phyloP scores from a whole-genome alignment of 176 grass and related monocot genomes.

The Carex parvula region DNA sequence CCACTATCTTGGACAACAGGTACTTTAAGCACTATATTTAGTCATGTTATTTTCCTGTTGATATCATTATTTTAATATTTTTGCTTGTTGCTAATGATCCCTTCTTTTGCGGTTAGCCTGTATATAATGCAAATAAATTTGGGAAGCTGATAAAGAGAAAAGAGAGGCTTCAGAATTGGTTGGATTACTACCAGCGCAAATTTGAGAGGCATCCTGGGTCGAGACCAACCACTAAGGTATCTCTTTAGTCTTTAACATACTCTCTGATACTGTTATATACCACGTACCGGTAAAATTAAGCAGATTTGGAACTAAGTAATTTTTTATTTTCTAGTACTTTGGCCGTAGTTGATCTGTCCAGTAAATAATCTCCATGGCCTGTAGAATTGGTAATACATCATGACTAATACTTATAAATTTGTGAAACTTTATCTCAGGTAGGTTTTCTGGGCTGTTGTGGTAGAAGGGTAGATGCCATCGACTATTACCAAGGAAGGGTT shows the following conservation, averaged over 20 bases:
- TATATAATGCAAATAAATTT: constrained; percentile 93
- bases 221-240: constrained; percentile 73
- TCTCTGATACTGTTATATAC: background rate
- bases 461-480: constrained; percentile 38
- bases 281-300: background rate
- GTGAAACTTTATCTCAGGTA: background rate
- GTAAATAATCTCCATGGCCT: background rate
- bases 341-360: background rate
- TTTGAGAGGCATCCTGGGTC: constrained; percentile 75
- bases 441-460: constrained; percentile 36
- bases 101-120: constrained; percentile 50
- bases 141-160: constrained; percentile 69
- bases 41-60: background rate
- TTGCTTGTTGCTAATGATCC: background rate
- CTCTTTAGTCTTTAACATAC: background rate
- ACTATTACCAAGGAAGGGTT: constrained; percentile 39
- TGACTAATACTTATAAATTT: background rate
- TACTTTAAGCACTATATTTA: constrained; percentile 21
- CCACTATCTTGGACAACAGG: constrained; percentile 98
- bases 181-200: constrained; percentile 90
- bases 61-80: background rate
- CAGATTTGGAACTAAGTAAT: background rate
- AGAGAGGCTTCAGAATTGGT: constrained; percentile 84
- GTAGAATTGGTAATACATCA: constrained; percentile 3
- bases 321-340: background rate